Conservation (phyloP, 2,329 filamentous ascomycete species). For the Fusarium redolens region DNA sequence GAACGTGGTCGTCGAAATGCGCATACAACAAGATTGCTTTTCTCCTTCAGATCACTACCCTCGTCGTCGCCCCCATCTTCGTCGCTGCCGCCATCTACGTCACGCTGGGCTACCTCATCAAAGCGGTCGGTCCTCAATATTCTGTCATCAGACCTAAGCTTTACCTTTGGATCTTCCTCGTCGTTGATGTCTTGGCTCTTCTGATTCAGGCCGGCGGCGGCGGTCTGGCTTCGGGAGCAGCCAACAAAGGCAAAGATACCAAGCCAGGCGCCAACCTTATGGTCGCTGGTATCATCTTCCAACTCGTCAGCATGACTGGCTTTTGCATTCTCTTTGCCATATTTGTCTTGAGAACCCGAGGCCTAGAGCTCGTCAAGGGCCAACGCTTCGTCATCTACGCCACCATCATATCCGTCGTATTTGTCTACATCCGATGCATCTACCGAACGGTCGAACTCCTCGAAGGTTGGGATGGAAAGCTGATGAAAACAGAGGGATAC, state of each 20-base stretch:
- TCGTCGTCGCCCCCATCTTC: constrained; percentile 59
- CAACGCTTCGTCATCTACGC: constrained; percentile 48
- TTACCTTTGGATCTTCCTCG: constrained; percentile 61
- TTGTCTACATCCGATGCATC: constrained; percentile 60
- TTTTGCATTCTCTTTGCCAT: constrained; percentile 54
- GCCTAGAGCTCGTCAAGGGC: constrained; percentile 46
- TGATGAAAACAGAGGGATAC: constrained; percentile 62
- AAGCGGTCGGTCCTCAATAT: constrained; percentile 55
- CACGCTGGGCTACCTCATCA: constrained; percentile 60
- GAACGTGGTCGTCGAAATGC: constrained; percentile 60
- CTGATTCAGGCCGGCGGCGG: constrained; percentile 58
- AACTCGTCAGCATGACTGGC: constrained; percentile 60
- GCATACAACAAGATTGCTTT: constrained; percentile 62
- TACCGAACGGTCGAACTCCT: constrained; percentile 63
- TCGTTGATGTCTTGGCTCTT: constrained; percentile 47
- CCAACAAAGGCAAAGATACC: constrained; percentile 51
- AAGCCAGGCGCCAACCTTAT: constrained; percentile 59
- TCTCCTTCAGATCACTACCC: constrained; percentile 61
- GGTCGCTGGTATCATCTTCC: constrained; percentile 63
- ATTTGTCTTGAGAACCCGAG: constrained; percentile 53
- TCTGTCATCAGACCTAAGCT: constrained; percentile 55
- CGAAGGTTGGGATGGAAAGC: constrained; percentile 61
- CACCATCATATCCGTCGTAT: constrained; percentile 55
- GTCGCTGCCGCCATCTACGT: constrained; percentile 64
- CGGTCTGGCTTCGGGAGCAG: constrained; percentile 54